Evolutionary conservation across 2,329 filamentous ascomycete genomes (phyloP).

Genomic region (Aspergillus proliferans): DNA sequence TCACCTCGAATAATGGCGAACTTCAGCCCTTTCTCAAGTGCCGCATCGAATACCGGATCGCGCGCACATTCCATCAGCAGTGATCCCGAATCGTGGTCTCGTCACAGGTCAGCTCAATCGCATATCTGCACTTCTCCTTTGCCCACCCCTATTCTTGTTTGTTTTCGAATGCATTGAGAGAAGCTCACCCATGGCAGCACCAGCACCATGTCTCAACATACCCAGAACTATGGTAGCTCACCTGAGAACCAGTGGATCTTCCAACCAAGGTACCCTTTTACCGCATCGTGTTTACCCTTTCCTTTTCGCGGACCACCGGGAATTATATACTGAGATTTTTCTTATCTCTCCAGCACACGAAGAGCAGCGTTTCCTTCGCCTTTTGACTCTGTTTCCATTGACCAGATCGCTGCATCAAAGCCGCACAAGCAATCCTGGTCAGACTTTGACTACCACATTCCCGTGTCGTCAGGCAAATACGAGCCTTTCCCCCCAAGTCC

Average conservation of each 20-base stretch:
- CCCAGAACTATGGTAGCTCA: constrained; percentile 23
- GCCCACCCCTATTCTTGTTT: neutral
- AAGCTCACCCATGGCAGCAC: constrained; percentile 19
- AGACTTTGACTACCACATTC: constrained; percentile 26
- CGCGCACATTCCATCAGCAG: constrained; percentile 24
- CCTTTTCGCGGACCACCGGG: constrained; percentile 1
- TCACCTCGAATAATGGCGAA: constrained; percentile 21
- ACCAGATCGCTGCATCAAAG: constrained; percentile 18
- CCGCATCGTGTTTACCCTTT: neutral
- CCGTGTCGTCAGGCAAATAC: constrained; percentile 21
- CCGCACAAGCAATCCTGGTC: constrained; percentile 17
- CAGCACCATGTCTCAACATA: constrained; percentile 24
- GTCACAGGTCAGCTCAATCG: constrained; percentile 29
- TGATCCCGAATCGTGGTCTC: constrained; percentile 26
- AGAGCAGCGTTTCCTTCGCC: constrained; percentile 25
- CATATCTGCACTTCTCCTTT: constrained; percentile 4
- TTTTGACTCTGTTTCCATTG: constrained; percentile 22
- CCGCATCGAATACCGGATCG: constrained; percentile 22
- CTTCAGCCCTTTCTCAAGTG: constrained; percentile 25
- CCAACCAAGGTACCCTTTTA: constrained; percentile 31
- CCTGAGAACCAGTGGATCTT: constrained; percentile 26
- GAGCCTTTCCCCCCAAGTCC: constrained; percentile 24
- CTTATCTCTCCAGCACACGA: constrained; percentile 21
- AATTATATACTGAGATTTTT: constrained; percentile 9
- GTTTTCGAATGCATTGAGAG: neutral